Evolutionary conservation across 441 rosid genomes (phyloP).

Genomic region (Populus hybrid): DNA sequence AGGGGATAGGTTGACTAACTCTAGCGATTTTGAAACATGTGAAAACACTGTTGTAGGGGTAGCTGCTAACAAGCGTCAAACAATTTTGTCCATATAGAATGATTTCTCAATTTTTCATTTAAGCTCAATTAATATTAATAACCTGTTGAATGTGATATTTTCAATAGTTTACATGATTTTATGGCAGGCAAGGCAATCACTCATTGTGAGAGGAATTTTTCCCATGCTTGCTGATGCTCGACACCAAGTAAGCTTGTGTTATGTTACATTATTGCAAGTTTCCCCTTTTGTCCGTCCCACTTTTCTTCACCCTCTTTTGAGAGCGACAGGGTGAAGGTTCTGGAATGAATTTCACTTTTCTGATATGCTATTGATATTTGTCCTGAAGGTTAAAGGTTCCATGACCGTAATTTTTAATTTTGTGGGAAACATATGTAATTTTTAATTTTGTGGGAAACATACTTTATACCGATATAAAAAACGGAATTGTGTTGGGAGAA

Average conservation of each 20-base stretch:
- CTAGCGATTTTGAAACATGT: background rate
- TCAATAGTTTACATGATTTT: background rate
- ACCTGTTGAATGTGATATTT: background rate
- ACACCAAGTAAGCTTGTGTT: constrained; percentile 61
- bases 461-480: too few species aligned
- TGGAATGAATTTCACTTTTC: too few species aligned
- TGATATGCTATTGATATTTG: too few species aligned
- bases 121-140: background rate
- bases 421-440: too few species aligned
- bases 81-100: background rate
- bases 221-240: constrained; percentile 94
- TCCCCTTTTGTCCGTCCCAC: background rate
- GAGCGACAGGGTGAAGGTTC: background rate
- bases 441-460: too few species aligned
- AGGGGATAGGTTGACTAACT: background rate
- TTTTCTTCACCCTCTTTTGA: background rate
- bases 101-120: background rate
- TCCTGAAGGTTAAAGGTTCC: too few species aligned
- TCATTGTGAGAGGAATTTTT: constrained; percentile 78
- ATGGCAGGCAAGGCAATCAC: constrained; percentile 80
- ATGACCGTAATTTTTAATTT: too few species aligned
- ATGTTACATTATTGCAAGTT: background rate
- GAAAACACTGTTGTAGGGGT: background rate
- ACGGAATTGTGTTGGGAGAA: too few species aligned
- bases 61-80: background rate